Evolutionary conservation across 345 rosid species (phyloP).

Genomic region (Trapa incisa): DNA sequence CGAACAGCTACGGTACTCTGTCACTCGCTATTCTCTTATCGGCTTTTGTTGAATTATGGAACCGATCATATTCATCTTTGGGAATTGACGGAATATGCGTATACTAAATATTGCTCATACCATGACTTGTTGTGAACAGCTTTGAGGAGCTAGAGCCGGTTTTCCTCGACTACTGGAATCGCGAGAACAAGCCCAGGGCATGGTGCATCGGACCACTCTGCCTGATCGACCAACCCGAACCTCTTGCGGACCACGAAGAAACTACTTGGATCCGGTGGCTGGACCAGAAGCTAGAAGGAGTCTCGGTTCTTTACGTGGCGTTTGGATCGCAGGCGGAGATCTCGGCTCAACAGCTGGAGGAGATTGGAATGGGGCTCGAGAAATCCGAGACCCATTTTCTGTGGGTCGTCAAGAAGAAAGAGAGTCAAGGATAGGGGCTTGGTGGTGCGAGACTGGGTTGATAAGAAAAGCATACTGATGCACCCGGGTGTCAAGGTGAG

Average conservation of each 20-base stretch:
- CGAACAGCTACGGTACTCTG: constrained; percentile 22
- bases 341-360: constrained; percentile 33
- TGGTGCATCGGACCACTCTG: constrained; percentile 60
- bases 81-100: too few relatives aligned
- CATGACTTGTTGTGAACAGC: constrained; percentile 30
- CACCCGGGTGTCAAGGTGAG: constrained; percentile 31
- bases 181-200: constrained; percentile 3
- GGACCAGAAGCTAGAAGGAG: constrained; percentile 35
- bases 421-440: constrained; percentile 37
- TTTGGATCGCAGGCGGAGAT: constrained; percentile 73
- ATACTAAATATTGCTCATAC: too few relatives aligned
- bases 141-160: constrained; percentile 54
- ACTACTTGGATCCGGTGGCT: constrained; percentile 55
- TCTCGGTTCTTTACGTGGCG: constrained; percentile 56
- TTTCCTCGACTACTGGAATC: constrained; percentile 30
- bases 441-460: constrained; percentile 59
- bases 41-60: too few relatives aligned
- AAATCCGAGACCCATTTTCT: constrained; percentile 43
- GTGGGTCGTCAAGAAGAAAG: constrained; percentile 47
- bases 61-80: too few relatives aligned
- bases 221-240: constrained; percentile 14
- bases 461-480: constrained; percentile 41
- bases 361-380: constrained; percentile 46
- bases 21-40: not conserved
- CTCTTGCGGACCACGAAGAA: constrained; percentile 5